Conservation (phyloP, 345 rosid genomes). For the Xanthoceras sorbifolium region DNA sequence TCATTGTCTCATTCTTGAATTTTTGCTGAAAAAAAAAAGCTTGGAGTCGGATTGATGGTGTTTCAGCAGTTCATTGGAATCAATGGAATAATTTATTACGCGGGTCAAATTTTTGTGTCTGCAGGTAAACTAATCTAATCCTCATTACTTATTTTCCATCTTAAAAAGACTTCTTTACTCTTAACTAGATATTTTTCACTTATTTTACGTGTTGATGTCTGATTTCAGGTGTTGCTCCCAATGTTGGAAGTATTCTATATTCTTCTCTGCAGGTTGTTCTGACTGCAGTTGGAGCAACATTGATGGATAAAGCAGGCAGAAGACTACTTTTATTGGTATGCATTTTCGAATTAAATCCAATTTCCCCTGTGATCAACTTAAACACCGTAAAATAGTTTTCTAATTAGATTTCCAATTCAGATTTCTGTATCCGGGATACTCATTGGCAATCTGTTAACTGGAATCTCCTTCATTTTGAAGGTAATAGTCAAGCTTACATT, state of each 20-base stretch:
- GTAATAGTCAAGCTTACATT: slow-evolving; percentile 17
- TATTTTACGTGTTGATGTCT: not conserved
- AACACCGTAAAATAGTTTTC: not conserved
- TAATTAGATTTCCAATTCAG: slow-evolving; percentile 25
- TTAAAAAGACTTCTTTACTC: no score
- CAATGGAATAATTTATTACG: slow-evolving; percentile 49
- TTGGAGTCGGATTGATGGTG: slow-evolving; percentile 56
- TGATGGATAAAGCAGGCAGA: slow-evolving; percentile 50
- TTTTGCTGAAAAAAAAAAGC: slow-evolving; percentile 26
- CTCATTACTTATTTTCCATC: not conserved
- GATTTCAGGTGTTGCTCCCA: slow-evolving; percentile 36
- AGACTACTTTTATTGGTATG: slow-evolving; percentile 48
- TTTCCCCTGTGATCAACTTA: not conserved
- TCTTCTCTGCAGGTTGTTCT: slow-evolving; percentile 41
- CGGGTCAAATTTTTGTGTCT: slow-evolving; percentile 44
- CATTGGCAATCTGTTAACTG: slow-evolving; percentile 38
- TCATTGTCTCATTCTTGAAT: not conserved
- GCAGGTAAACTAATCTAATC: slow-evolving; percentile 35
- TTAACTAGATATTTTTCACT: not conserved
- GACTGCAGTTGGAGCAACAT: slow-evolving; percentile 37
- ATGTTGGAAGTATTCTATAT: slow-evolving; percentile 45
- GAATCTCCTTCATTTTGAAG: slow-evolving; percentile 47
- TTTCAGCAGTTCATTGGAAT: slow-evolving; percentile 52
- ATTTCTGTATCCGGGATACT: slow-evolving; percentile 45
- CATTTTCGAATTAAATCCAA: not conserved